Conservation (phyloP, 805 yeast genomes). For the Saccharomycopsis capsularis region DNA sequence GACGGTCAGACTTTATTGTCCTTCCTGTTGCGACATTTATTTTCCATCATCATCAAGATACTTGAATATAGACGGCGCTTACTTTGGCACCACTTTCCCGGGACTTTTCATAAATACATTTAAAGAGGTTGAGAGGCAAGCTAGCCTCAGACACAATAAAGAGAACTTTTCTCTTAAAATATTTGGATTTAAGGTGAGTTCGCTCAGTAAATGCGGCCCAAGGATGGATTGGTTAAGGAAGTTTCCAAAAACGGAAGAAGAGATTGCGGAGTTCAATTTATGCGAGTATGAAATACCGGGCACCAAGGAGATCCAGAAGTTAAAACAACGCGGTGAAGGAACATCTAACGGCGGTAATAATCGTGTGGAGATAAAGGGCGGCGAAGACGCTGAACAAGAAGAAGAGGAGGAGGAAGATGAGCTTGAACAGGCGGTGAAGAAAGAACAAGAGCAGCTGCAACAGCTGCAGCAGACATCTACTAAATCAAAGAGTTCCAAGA, state of each 20-base stretch:
- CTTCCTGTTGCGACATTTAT: slow-evolving; percentile 88
- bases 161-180: slow-evolving; percentile 52
- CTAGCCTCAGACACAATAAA: slow-evolving; percentile 47
- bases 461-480: too few species aligned
- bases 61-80: slow-evolving; percentile 90
- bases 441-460: too few species aligned
- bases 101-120: slow-evolving; percentile 86
- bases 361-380: too few species aligned
- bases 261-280: slow-evolving; percentile 51
- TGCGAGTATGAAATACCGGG: slow-evolving; percentile 65
- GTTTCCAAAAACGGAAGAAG: slow-evolving; percentile 57
- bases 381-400: too few species aligned
- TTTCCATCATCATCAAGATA: slow-evolving; percentile 83
- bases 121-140: slow-evolving; percentile 81
- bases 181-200: slow-evolving; percentile 82
- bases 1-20: slow-evolving; percentile 88
- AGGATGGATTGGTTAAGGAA: slow-evolving; percentile 93
- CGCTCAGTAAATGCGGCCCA: slow-evolving; percentile 73
- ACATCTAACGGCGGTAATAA: too few species aligned
- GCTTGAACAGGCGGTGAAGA: too few species aligned
- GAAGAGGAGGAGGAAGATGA: too few species aligned
- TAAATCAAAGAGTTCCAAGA: too few species aligned
- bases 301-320: too few species aligned
- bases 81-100: slow-evolving; percentile 93
- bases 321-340: too few species aligned